phyloP scores from a whole-genome alignment of 2,329 filamentous ascomycete species.

The Neonectria faginata region DNA sequence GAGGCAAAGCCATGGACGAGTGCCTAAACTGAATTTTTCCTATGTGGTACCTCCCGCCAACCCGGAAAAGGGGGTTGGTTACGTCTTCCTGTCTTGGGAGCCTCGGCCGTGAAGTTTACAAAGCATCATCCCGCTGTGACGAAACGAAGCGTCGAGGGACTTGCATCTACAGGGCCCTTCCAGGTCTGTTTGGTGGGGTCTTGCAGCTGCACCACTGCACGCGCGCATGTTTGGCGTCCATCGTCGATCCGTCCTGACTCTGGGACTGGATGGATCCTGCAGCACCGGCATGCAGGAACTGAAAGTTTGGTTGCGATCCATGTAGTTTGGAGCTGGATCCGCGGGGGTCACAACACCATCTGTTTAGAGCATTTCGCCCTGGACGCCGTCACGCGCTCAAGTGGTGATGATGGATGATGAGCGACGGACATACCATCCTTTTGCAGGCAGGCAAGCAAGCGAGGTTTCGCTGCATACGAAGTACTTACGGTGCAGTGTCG shows the following conservation, averaged over 20 bases:
- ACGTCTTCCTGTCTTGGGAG: conserved; percentile 20
- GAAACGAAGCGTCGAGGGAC: conserved; percentile 30
- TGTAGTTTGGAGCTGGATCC: not conserved
- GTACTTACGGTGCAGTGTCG: not conserved
- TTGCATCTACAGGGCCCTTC: conserved; percentile 32
- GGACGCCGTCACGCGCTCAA: not conserved
- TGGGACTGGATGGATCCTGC: conserved; percentile 9
- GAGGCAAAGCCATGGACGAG: conserved; percentile 20
- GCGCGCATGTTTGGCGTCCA: conserved; percentile 19
- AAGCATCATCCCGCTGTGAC: conserved; percentile 15
- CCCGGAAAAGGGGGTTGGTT: conserved; percentile 23
- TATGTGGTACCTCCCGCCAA: conserved; percentile 25
- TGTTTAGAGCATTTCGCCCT: not conserved
- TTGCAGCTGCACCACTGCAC: conserved; percentile 36
- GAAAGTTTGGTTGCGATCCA: not conserved
- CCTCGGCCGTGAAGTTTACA: not conserved
- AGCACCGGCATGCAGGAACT: conserved; percentile 11
- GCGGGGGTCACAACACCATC: conserved; percentile 1
- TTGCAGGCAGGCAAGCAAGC: not conserved
- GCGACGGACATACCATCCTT: conserved; percentile 9
- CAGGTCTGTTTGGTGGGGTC: conserved; percentile 35
- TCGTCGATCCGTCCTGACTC: conserved; percentile 3
- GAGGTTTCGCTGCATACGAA: too few species aligned
- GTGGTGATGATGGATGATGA: conserved; percentile 1
- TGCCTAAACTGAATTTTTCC: conserved; percentile 5